Evolutionary conservation across 345 rosid species (phyloP).

Genomic region (Mallotus nudiflorus): DNA sequence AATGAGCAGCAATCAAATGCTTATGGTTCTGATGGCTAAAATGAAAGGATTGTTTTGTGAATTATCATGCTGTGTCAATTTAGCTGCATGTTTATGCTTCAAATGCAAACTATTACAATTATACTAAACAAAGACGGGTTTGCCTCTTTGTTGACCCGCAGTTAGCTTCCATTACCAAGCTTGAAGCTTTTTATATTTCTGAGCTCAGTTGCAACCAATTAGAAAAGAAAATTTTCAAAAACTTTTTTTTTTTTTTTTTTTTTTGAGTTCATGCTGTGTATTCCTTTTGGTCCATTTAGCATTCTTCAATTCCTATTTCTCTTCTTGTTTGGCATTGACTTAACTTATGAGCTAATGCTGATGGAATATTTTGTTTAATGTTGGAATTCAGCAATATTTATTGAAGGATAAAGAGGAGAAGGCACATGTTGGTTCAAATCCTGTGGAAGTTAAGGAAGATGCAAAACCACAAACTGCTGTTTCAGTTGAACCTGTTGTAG

Average conservation of each 20-base stretch:
- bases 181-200: too few relatives aligned
- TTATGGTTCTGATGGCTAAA: neutral
- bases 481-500: constrained; percentile 43
- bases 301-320: neutral
- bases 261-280: too few relatives aligned
- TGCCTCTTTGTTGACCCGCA: too few relatives aligned
- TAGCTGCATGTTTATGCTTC: neutral
- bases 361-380: constrained; percentile 6
- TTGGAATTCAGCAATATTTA: constrained; percentile 57
- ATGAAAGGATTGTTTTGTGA: too few relatives aligned
- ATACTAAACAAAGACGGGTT: neutral
- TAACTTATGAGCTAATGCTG: constrained; percentile 4
- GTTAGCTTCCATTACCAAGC: too few relatives aligned
- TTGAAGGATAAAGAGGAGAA: constrained; percentile 67
- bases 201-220: too few relatives aligned
- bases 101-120: neutral
- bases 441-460: constrained; percentile 53
- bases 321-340: neutral
- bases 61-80: neutral
- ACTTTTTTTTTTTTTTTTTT: neutral
- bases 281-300: neutral
- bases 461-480: constrained; percentile 42
- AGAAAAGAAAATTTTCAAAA: too few relatives aligned
- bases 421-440: constrained; percentile 39
- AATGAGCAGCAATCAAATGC: neutral